A percentile compares a stretch with the other conserved stretches of the same genome.
phyloP scores from a whole-genome alignment of 345 rosid genomes.

The Limnanthes douglasii region DNA sequence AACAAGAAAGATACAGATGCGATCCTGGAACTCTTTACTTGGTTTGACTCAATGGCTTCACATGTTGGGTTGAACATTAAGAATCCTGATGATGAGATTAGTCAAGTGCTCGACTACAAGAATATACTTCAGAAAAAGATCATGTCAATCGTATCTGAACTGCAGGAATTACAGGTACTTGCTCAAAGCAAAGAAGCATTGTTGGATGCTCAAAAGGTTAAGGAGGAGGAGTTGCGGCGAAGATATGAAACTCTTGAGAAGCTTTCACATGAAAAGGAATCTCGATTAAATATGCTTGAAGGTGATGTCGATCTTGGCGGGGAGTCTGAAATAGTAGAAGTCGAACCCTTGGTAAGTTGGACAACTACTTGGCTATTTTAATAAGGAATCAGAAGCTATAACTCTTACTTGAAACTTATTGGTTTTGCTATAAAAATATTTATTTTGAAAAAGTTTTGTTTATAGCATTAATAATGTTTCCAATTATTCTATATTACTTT shows the following conservation, averaged over 20 bases:
- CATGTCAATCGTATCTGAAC: conserved; percentile 35
- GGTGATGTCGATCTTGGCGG: conserved; percentile 19
- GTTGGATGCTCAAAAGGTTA: conserved; percentile 56
- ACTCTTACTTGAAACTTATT: no score
- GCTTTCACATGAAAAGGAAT: conserved; percentile 52
- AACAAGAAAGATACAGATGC: conserved; percentile 40
- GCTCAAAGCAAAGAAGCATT: conserved; percentile 47
- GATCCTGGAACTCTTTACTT: conserved; percentile 34
- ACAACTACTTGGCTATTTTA: conserved; percentile 1
- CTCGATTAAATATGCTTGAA: conserved; percentile 37
- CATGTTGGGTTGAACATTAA: conserved; percentile 23
- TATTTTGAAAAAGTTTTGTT: no score
- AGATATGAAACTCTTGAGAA: conserved; percentile 51
- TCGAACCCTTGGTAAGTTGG: conserved; percentile 75
- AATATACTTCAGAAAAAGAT: conserved; percentile 51
- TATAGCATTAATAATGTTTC: no score
- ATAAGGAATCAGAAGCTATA: no score
- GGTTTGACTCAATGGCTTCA: conserved; percentile 47
- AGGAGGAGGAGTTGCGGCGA: conserved; percentile 49
- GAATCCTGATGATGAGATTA: conserved; percentile 20
- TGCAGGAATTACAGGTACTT: conserved; percentile 29
- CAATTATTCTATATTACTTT: no score
- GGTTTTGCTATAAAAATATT: no score
- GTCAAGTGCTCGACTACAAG: conserved; percentile 30
- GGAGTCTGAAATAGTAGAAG: conserved; percentile 61